Conservation (phyloP, 495 filamentous ascomycete genomes). For the Terfezia boudieri region DNA sequence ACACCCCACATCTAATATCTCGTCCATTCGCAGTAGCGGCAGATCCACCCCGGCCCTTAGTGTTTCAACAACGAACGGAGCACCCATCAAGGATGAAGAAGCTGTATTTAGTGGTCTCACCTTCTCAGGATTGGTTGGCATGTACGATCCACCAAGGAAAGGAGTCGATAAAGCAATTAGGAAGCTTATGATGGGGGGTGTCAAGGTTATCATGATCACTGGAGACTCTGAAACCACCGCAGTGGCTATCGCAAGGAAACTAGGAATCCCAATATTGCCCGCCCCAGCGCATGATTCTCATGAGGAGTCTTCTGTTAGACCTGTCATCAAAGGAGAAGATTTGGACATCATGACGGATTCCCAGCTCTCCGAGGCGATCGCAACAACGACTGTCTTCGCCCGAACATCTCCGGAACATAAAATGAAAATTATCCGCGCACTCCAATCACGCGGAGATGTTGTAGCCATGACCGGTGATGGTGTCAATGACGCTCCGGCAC, state of each 20-base stretch:
- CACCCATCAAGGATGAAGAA: conserved; percentile 28
- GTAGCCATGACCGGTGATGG: conserved; percentile 98
- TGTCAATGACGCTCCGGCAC: conserved; percentile 87
- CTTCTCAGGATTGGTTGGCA: conserved; percentile 82
- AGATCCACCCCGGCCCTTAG: conserved; percentile 12
- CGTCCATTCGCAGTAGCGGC: conserved; percentile 6
- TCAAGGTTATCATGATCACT: conserved; percentile 97
- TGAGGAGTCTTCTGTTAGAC: conserved; percentile 29
- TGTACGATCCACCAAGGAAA: conserved; percentile 85
- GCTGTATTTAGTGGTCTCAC: conserved; percentile 58
- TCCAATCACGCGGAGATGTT: conserved; percentile 84
- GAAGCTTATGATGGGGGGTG: conserved; percentile 75
- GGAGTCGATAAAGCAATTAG: conserved; percentile 77
- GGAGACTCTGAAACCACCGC: conserved; percentile 89
- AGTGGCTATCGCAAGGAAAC: conserved; percentile 71
- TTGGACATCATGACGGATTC: conserved; percentile 71
- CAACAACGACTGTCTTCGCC: conserved; percentile 78
- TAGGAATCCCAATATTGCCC: conserved; percentile 55
- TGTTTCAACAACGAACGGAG: conserved; percentile 17
- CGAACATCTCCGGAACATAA: conserved; percentile 95
- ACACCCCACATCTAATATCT: conserved; percentile 18
- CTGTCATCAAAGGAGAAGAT: conserved; percentile 72
- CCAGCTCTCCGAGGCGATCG: conserved; percentile 62
- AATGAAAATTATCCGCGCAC: conserved; percentile 78
- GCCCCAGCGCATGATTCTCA: conserved; percentile 11